Evolutionary conservation across 768 basidiomycete species (phyloP).

Genomic region (Russula virescens): DNA sequence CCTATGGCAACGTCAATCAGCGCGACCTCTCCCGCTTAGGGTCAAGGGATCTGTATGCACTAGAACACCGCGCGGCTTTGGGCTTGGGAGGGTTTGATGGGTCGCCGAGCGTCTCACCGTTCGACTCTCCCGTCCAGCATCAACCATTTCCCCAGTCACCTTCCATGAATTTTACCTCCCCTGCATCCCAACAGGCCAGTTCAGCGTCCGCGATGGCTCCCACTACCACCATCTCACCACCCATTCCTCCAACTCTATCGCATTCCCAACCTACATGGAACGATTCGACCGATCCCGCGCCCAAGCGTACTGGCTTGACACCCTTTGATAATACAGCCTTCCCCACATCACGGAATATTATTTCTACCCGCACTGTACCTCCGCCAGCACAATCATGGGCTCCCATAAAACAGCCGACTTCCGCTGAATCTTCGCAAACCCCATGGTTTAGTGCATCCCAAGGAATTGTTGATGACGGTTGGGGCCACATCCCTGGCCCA

Average conservation of each 20-base stretch:
- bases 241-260: conserved; percentile 8
- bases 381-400: conserved; percentile 24
- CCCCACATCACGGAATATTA: conserved; percentile 24
- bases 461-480: conserved; percentile 41
- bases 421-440: conserved; percentile 33
- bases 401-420: conserved; percentile 10
- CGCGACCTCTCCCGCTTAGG: conserved; percentile 23
- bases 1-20: conserved; percentile 17
- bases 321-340: conserved; percentile 20
- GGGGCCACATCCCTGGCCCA: conserved; percentile 38
- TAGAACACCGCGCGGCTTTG: conserved; percentile 14
- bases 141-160: conserved; percentile 20
- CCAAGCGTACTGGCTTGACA: conserved; percentile 20
- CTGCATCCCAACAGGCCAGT: conserved; percentile 4
- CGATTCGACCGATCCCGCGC: conserved; percentile 12
- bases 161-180: conserved; percentile 15
- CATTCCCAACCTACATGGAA: conserved; percentile 17
- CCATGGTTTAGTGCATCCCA: conserved; percentile 52
- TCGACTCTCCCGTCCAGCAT: conserved; percentile 19
- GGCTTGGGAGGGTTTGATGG: conserved; percentile 20
- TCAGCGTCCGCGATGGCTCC: neutral
- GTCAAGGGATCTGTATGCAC: conserved; percentile 21
- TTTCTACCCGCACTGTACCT: conserved; percentile 15
- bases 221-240: neutral
- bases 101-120: conserved; percentile 10